Evolutionary conservation across 2,329 filamentous ascomycete genomes (phyloP).

Genomic region (Shiraia bambusicola): DNA sequence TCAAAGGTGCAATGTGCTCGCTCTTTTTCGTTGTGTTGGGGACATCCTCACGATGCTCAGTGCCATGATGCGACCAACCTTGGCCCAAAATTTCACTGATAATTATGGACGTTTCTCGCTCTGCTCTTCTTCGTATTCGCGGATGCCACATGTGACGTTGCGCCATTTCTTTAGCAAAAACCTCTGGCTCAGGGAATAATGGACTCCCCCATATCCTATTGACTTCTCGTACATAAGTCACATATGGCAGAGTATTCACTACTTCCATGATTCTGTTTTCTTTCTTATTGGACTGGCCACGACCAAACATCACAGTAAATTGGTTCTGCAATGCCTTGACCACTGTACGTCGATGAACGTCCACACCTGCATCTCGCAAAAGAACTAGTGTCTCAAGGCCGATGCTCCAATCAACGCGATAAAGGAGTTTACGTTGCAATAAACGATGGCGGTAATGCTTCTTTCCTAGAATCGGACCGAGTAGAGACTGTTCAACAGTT

Average conservation of each 20-base stretch:
- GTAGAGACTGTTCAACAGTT: slow-evolving; percentile 26
- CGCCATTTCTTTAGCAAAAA: slow-evolving; percentile 7
- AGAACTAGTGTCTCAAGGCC: slow-evolving; percentile 32
- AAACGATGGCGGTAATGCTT: slow-evolving; percentile 28
- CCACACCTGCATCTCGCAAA: slow-evolving; percentile 32
- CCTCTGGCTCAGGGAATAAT: slow-evolving; percentile 27
- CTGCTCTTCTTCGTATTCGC: slow-evolving; percentile 9
- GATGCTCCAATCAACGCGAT: slow-evolving; percentile 28
- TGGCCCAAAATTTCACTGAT: slow-evolving; percentile 9
- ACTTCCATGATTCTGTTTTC: slow-evolving; percentile 31
- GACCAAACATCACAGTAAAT: slow-evolving; percentile 35
- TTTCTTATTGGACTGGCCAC: slow-evolving; percentile 17
- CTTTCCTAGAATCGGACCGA: slow-evolving; percentile 19
- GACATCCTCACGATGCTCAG: background rate
- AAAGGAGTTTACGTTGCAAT: slow-evolving; percentile 16
- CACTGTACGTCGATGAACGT: slow-evolving; percentile 28
- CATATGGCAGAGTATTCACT: slow-evolving; percentile 22
- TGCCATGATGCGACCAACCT: slow-evolving; percentile 1
- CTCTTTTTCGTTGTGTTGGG: too few species aligned
- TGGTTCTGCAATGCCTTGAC: slow-evolving; percentile 29
- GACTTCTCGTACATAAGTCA: slow-evolving; percentile 25
- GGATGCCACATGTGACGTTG: slow-evolving; percentile 20
- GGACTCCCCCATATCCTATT: slow-evolving; percentile 34
- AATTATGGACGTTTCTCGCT: slow-evolving; percentile 6
- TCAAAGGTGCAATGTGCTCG: background rate